Evolutionary conservation across 2,329 filamentous ascomycete genomes (phyloP).

Genomic region (Talaromyces sp.): DNA sequence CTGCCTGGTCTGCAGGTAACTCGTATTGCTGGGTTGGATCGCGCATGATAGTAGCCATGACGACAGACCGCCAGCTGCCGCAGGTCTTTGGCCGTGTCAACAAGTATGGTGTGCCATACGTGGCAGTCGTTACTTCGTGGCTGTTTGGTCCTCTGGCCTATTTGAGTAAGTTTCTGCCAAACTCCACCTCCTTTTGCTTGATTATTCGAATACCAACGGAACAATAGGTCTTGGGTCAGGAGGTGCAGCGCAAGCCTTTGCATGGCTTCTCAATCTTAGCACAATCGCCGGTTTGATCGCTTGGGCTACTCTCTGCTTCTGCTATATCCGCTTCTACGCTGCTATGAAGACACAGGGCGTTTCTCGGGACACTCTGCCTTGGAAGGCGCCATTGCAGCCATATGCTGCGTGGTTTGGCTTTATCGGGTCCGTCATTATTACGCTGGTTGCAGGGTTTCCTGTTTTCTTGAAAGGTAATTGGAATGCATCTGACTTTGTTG

Average conservation of each 20-base stretch:
- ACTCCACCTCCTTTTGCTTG: no score
- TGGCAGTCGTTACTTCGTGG: slow-evolving; percentile 52
- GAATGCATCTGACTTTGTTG: slow-evolving; percentile 30
- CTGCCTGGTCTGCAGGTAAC: slow-evolving; percentile 37
- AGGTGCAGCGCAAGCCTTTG: slow-evolving; percentile 30
- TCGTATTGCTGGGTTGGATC: slow-evolving; percentile 17
- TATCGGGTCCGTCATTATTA: slow-evolving; percentile 51
- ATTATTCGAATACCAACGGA: no score
- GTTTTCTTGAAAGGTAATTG: slow-evolving; percentile 26
- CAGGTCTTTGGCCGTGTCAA: slow-evolving; percentile 51
- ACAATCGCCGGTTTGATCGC: slow-evolving; percentile 45
- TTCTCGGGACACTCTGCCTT: slow-evolving; percentile 34
- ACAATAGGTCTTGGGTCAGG: slow-evolving; percentile 31
- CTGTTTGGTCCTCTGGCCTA: slow-evolving; percentile 39
- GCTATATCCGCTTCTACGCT: slow-evolving; percentile 48
- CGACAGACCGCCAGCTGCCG: slow-evolving; percentile 55
- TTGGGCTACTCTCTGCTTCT: slow-evolving; percentile 49
- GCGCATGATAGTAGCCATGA: slow-evolving; percentile 29
- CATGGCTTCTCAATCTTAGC: slow-evolving; percentile 40
- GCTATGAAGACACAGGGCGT: slow-evolving; percentile 32
- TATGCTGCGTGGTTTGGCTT: slow-evolving; percentile 60
- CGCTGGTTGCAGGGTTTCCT: slow-evolving; percentile 65
- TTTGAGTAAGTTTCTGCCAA: slow-evolving; percentile 28
- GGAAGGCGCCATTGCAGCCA: slow-evolving; percentile 48
- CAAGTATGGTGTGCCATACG: slow-evolving; percentile 52